Evolutionary conservation across 805 yeast genomes (phyloP).

Genomic region (Diddensiella caesifluorescens): DNA sequence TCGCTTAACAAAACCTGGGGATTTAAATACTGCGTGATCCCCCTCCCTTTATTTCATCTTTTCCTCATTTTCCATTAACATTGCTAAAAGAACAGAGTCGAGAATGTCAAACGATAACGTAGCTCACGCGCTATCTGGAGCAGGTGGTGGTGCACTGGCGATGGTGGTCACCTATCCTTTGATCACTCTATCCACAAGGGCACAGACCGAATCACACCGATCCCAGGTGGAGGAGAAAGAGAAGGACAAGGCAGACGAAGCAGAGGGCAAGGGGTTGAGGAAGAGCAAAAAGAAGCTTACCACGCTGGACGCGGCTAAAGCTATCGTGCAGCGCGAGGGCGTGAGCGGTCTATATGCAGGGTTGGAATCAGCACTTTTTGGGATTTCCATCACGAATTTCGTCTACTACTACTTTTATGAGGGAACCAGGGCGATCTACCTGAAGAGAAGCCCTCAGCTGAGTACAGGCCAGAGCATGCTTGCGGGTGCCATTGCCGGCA

Average conservation of each 20-base stretch:
- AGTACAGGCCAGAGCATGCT: slow-evolving; percentile 62
- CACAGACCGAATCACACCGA: slow-evolving; percentile 58
- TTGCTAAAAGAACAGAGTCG: too few relatives aligned
- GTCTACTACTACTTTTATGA: slow-evolving; percentile 90
- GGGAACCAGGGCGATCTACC: slow-evolving; percentile 40
- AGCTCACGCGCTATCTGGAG: slow-evolving; percentile 93
- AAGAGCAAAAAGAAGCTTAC: slow-evolving; percentile 22
- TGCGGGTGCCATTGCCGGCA: slow-evolving; percentile 84
- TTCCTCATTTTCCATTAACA: too few relatives aligned
- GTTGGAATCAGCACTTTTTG: slow-evolving; percentile 78
- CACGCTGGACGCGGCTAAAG: slow-evolving; percentile 38
- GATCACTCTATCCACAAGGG: slow-evolving; percentile 79
- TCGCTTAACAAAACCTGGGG: too few relatives aligned
- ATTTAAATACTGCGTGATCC: too few relatives aligned
- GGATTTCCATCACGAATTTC: slow-evolving; percentile 80
- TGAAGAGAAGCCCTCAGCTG: slow-evolving; percentile 21
- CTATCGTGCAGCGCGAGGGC: slow-evolving; percentile 55
- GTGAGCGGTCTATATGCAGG: slow-evolving; percentile 73
- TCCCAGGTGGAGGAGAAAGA: slow-evolving; percentile 25
- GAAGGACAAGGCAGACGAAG: slow-evolving; percentile 14
- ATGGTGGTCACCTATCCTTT: slow-evolving; percentile 87
- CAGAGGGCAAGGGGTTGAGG: slow-evolving; percentile 14
- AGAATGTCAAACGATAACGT: slow-evolving; percentile 34
- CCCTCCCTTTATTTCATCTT: too few relatives aligned
- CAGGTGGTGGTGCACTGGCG: slow-evolving; percentile 85